Evolutionary conservation across 2,329 filamentous ascomycete species (phyloP).

Genomic region (Apiospora pterosperma): DNA sequence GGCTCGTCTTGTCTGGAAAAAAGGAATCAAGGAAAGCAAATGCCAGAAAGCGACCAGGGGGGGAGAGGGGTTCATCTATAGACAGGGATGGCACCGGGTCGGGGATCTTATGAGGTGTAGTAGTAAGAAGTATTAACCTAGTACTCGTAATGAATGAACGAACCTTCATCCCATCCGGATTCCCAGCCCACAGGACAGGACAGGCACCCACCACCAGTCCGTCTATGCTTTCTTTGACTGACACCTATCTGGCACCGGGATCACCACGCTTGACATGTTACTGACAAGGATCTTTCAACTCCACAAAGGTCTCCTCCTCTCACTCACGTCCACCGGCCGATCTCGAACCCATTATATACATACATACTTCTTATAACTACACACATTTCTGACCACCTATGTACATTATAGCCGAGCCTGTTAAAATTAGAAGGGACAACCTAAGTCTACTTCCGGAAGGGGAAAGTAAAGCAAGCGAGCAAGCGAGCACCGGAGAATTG

Average conservation of each 20-base stretch:
- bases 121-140: no score
- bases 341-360: background rate
- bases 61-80: background rate
- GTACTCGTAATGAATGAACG: no score
- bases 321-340: background rate
- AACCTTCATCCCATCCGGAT: no score
- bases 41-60: conserved; percentile 1
- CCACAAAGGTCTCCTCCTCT: conserved; percentile 5
- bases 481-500: background rate
- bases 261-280: conserved; percentile 19
- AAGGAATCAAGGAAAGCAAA: conserved; percentile 10
- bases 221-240: conserved; percentile 7
- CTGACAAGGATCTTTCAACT: conserved; percentile 22
- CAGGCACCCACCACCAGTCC: no score
- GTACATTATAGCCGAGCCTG: background rate
- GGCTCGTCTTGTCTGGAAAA: conserved; percentile 7
- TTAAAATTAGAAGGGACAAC: background rate
- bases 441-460: background rate
- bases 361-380: background rate
- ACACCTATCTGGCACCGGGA: conserved; percentile 23
- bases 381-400: background rate
- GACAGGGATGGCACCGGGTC: background rate
- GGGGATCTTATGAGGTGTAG: background rate
- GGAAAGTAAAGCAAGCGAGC: background rate
- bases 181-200: no score